phyloP scores from a whole-genome alignment of 805 yeast genomes.

The Saccharomycopsis amapae region DNA sequence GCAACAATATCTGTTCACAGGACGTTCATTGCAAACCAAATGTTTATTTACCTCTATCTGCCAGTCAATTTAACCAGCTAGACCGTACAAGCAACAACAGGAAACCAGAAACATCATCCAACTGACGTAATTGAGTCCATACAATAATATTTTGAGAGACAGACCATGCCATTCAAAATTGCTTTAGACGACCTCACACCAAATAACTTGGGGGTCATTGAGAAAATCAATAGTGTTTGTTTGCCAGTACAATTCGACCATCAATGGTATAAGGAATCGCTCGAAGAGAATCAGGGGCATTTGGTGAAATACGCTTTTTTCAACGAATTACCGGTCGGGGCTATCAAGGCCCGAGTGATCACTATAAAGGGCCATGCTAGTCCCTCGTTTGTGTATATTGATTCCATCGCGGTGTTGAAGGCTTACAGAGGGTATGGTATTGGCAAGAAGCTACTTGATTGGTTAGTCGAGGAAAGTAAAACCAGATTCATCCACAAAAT shows the following conservation, averaged over 20 bases:
- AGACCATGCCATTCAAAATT: neutral
- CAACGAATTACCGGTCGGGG: conserved; percentile 78
- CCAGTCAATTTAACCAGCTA: too few relatives aligned
- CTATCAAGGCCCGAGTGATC: conserved; percentile 49
- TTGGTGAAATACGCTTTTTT: conserved; percentile 40
- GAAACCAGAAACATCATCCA: too few relatives aligned
- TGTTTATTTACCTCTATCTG: too few relatives aligned
- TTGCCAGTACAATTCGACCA: conserved; percentile 48
- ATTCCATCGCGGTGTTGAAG: conserved; percentile 59
- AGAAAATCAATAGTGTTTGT: conserved; percentile 44
- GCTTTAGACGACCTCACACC: conserved; percentile 48
- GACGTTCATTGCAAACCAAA: too few relatives aligned
- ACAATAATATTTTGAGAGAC: neutral
- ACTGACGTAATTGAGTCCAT: too few relatives aligned
- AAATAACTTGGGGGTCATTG: conserved; percentile 53
- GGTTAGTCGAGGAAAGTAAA: conserved; percentile 50
- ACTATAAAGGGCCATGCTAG: conserved; percentile 30
- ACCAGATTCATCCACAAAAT: conserved; percentile 42
- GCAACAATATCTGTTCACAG: too few relatives aligned
- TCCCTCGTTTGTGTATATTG: conserved; percentile 55
- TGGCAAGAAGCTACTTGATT: conserved; percentile 51
- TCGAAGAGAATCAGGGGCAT: conserved; percentile 4
- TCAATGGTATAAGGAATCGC: conserved; percentile 34
- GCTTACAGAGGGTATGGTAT: conserved; percentile 57
- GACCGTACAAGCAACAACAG: too few relatives aligned